Evolutionary conservation across 208 protist genomes (phyloP), one percentile per base, ranked within the genome.

Genomic region (Leptomonas seymouri): DNA sequence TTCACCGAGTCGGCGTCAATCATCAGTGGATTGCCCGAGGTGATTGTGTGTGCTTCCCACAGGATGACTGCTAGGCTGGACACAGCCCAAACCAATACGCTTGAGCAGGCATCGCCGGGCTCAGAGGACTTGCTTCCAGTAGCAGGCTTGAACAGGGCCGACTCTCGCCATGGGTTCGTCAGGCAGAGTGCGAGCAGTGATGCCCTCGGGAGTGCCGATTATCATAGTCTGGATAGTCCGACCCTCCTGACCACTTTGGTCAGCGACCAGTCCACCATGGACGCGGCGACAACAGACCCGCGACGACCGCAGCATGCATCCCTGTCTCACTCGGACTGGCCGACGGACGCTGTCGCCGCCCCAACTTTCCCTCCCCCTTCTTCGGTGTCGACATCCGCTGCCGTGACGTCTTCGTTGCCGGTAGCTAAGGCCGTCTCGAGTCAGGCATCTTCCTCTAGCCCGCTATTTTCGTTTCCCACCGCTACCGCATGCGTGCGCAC

Each of bases 141-240:
- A 7, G 28, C n/a, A 15, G 39, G 36, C 1, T 3, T 28, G 21
- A 21, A 15, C 31, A 55, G 44, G 27, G 25, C 46, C 1, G 31
- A 21, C 25, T 23, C 23, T 30, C 61, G 15, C 5, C 34, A 27
- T n/a, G 31, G 21, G 15, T 23, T 18, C 0, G 44, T 46, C 7
- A 30, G 44, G 1, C 55, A 49, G 27, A 69, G 70, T 21, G 46
- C 25, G 12, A 44, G 48, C 30, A 34, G 59, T 0, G 41, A 49
- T 8, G 55, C 15, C 9, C 25, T 58, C 39, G 71, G 66, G 21
- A 76, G 71, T 41, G 56, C 55, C 3, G 56, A 76, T 5, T 76
- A 76, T 41, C 71, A 76, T 49, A 67, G 60, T 27, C 45, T 66
- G 15, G 4, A 45, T 21, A 76, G 63, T 49, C 63, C 62, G n/a